These are phyloP conservation scores for Penicillium fuscoglaucum DNA, from an alignment of 2,329 filamentous ascomycete species.

Conservation along the genomic window DNA sequence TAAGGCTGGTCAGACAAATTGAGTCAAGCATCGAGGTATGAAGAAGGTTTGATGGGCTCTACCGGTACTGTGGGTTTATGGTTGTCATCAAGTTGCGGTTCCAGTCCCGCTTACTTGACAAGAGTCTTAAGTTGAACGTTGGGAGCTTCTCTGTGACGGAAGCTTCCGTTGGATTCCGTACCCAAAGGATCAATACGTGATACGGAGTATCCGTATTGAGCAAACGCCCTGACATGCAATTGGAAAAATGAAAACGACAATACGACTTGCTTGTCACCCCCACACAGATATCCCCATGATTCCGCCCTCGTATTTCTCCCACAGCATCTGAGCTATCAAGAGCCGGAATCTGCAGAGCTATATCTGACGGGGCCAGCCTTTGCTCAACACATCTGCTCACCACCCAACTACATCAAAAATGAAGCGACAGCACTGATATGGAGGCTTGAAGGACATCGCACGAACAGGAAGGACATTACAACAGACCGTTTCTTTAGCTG, in stretches of 20 bases:
- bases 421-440: background rate
- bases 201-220: background rate
- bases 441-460: background rate
- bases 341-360: background rate
- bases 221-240: background rate
- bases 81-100: background rate
- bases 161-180: background rate
- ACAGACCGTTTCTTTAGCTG: background rate
- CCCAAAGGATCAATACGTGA: background rate
- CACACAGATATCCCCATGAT: background rate
- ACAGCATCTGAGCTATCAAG: background rate
- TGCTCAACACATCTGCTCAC: background rate
- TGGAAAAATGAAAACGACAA: background rate
- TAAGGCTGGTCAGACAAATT: background rate
- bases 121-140: background rate
- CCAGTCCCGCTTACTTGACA: background rate
- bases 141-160: background rate
- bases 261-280: background rate
- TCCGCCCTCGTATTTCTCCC: background rate
- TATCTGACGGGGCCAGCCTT: background rate
- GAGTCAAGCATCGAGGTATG: background rate
- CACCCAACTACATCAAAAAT: background rate
- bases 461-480: rapidly evolving
- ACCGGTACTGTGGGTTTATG: too few species aligned
- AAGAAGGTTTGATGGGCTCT: background rate